Evolutionary conservation across 2,329 filamentous ascomycete species (phyloP).

Genomic region (Neocucurbitaria cava): DNA sequence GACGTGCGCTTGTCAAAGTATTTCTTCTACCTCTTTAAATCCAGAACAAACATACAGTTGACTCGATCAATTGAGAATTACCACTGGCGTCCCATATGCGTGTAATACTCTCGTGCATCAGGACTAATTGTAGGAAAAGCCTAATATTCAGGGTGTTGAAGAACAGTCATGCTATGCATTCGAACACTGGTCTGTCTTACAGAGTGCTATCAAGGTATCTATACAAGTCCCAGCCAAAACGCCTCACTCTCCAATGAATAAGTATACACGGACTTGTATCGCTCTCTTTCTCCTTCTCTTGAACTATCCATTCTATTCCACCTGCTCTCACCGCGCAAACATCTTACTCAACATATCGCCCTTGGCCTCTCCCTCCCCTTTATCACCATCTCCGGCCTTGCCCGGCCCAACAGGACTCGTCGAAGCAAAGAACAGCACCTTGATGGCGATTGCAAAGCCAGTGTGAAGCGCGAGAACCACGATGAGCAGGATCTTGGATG

Average conservation of each 20-base stretch:
- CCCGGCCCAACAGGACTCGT: constrained; percentile 48
- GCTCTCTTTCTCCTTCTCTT: not conserved
- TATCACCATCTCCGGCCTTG: constrained; percentile 30
- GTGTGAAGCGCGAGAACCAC: constrained; percentile 85
- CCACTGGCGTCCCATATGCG: no score
- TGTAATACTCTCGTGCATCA: no score
- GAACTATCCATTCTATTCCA: not conserved
- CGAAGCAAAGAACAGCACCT: constrained; percentile 91
- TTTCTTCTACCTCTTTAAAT: not conserved
- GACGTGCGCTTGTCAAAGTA: not conserved
- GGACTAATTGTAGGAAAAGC: no score
- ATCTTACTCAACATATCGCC: constrained; percentile 17
- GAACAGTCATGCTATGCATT: no score
- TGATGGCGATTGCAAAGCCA: constrained; percentile 91
- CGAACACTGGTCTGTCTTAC: no score
- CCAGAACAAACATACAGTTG: not conserved
- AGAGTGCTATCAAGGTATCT: not conserved
- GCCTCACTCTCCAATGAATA: not conserved
- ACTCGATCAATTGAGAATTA: not conserved
- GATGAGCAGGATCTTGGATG: constrained; percentile 84
- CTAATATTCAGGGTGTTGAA: no score
- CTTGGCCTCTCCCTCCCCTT: constrained; percentile 20
- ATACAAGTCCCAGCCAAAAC: not conserved
- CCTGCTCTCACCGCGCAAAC: constrained; percentile 3
- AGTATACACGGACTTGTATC: not conserved